Conservation (phyloP, 257 asterid genomes). For the Solanum medicagineum region DNA sequence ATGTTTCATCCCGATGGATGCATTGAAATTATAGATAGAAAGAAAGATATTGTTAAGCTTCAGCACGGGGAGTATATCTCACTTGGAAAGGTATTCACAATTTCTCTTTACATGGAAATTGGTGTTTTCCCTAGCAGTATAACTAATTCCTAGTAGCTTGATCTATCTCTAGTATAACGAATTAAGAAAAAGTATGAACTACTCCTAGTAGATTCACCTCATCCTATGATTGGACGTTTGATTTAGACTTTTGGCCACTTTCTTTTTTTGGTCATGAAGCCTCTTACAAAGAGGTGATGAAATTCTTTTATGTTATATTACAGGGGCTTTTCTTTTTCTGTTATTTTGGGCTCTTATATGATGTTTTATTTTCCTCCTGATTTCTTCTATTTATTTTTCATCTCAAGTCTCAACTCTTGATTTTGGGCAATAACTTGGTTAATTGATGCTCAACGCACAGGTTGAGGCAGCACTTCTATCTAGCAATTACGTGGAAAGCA, state of each 20-base stretch:
- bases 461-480: slow-evolving; percentile 72
- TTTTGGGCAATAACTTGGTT: background rate
- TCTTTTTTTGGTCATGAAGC: background rate
- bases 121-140: background rate
- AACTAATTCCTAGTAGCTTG: background rate
- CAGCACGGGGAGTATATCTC: slow-evolving; percentile 94
- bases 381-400: background rate
- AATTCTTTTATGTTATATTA: background rate
- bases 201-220: background rate
- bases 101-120: background rate
- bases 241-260: background rate
- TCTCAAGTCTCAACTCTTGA: background rate
- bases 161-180: background rate
- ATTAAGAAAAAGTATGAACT: background rate
- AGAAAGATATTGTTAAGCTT: slow-evolving; percentile 88
- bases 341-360: background rate
- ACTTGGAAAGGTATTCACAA: slow-evolving; percentile 61
- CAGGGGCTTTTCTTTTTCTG: background rate
- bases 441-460: slow-evolving; percentile 15
- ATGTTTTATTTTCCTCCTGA: background rate
- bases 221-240: background rate
- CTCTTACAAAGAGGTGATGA: background rate
- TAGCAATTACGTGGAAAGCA: slow-evolving; percentile 49
- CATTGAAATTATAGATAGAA: slow-evolving; percentile 84
- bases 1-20: slow-evolving; percentile 86